phyloP scores from a whole-genome alignment of 495 filamentous ascomycete species.

The Xylona heveae region DNA sequence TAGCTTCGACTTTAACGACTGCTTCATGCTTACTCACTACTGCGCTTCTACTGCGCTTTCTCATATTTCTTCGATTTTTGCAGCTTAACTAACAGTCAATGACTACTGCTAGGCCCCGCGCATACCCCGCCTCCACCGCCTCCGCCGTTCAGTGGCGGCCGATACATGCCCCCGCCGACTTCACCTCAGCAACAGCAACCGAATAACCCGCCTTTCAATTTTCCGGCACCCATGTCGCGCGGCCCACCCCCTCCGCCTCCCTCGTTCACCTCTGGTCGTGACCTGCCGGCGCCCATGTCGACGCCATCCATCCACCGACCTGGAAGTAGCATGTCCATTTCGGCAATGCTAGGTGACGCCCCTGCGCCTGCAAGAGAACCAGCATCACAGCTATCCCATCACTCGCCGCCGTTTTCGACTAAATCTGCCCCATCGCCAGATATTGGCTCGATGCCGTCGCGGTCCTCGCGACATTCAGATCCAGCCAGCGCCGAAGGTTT shows the following conservation, averaged over 20 bases:
- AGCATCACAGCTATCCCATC: slow-evolving; percentile 25
- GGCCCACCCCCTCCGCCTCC: neutral
- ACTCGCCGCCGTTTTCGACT: slow-evolving; percentile 30
- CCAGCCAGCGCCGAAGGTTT: neutral
- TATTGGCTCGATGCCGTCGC: neutral
- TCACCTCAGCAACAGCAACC: neutral
- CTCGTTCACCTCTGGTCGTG: too few relatives aligned
- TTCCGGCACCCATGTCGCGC: too few relatives aligned
- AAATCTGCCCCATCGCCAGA: too few relatives aligned
- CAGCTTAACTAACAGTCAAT: neutral
- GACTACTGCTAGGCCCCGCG: neutral
- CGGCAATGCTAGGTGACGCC: slow-evolving; percentile 68
- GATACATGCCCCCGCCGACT: neutral
- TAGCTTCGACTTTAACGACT: neutral
- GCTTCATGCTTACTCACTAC: neutral
- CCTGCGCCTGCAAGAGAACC: slow-evolving; percentile 26
- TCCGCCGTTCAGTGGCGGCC: neutral
- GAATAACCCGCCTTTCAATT: too few relatives aligned
- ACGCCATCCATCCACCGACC: slow-evolving; percentile 28
- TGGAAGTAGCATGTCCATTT: slow-evolving; percentile 87
- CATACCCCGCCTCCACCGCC: neutral
- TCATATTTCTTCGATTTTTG: neutral
- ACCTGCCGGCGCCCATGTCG: too few relatives aligned
- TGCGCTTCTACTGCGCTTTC: neutral
- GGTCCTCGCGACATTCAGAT: neutral